Conservation (phyloP, 2,329 filamentous ascomycete species). For the Alternaria rosae region DNA sequence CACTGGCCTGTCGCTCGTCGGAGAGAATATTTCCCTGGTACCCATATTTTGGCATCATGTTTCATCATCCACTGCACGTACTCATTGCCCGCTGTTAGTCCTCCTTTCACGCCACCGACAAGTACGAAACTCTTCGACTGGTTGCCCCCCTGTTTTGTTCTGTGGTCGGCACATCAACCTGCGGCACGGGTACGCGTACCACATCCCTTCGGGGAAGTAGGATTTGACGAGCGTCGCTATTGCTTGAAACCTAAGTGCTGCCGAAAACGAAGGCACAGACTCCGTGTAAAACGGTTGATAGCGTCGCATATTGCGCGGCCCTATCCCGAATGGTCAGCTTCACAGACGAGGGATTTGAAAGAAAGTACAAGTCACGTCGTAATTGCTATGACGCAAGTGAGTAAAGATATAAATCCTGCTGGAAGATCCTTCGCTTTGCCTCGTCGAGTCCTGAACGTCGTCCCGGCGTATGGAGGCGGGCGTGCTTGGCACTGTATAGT, state of each 20-base stretch:
- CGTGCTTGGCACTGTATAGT: not conserved
- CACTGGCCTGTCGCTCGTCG: not conserved
- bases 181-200: not conserved
- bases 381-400: not conserved
- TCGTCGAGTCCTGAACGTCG: not conserved
- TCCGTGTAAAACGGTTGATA: not conserved
- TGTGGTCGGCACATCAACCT: not conserved
- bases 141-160: not conserved
- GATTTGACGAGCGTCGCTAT: not conserved
- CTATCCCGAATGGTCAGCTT: not conserved
- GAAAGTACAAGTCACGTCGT: too few relatives aligned
- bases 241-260: not conserved
- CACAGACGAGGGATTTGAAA: too few relatives aligned
- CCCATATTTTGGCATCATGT: not conserved
- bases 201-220: not conserved
- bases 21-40: not conserved
- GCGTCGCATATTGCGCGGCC: not conserved
- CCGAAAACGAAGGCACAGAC: not conserved
- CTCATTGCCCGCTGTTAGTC: not conserved
- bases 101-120: not conserved
- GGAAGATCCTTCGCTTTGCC: not conserved
- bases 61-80: not conserved
- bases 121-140: not conserved
- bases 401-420: not conserved
- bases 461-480: not conserved